Percentiles rank a stretch among this genome's conserved stretches.
phyloP scores from a whole-genome alignment of 495 filamentous ascomycete species.

The Thermochaetoides thermophila region DNA sequence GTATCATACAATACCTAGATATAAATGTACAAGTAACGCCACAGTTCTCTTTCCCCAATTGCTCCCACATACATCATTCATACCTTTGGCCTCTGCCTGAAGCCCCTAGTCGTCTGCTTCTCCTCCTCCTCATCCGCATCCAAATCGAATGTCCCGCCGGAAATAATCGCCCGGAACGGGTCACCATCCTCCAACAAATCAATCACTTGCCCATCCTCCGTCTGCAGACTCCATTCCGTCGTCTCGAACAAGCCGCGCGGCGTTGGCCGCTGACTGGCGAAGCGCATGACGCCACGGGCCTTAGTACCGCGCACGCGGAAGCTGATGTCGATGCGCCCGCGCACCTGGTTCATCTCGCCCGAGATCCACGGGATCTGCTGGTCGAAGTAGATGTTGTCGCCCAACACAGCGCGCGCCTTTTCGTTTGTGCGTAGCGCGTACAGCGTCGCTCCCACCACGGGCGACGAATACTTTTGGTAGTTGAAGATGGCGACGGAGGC shows the following conservation, averaged over 20 bases:
- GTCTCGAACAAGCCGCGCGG: constrained; percentile 64
- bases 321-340: constrained; percentile 74
- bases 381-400: constrained; percentile 87
- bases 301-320: constrained; percentile 81
- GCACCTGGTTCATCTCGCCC: constrained; percentile 86
- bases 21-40: too few relatives aligned
- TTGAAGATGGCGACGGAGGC: constrained; percentile 85
- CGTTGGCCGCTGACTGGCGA: constrained; percentile 57
- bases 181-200: constrained; percentile 52
- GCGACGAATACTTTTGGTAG: constrained; percentile 81
- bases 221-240: constrained; percentile 62
- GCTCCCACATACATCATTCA: constrained; percentile 6
- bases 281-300: constrained; percentile 57
- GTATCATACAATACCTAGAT: neutral
- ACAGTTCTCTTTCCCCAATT: constrained; percentile 3
- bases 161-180: constrained; percentile 38
- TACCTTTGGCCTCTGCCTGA: constrained; percentile 23
- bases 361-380: constrained; percentile 83
- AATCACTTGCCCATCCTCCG: constrained; percentile 46
- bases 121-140: constrained; percentile 21
- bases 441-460: constrained; percentile 68
- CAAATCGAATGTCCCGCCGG: constrained; percentile 12
- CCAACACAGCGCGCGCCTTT: constrained; percentile 57
- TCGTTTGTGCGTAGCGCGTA: constrained; percentile 78
- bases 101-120: constrained; percentile 23